Evolutionary conservation across 2,329 filamentous ascomycete genomes (phyloP), one percentile per base, ranked within the genome.

Genomic region (Stylonectria norvegica): DNA sequence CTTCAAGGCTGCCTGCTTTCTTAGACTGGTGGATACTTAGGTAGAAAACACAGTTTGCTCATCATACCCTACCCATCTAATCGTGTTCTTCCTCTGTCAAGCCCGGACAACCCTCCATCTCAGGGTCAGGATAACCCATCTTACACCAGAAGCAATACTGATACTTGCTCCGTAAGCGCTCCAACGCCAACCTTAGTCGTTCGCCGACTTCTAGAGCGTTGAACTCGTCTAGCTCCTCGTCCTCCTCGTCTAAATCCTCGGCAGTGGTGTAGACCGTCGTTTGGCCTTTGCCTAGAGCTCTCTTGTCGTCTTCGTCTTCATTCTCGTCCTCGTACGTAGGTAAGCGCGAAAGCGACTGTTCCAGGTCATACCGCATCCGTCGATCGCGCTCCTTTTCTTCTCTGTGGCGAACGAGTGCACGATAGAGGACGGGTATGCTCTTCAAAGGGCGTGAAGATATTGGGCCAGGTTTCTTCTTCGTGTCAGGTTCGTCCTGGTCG

Each of bases 61-160:
- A n/a, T n/a, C n/a, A n/a, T n/a, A n/a, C 27, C 14, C 27, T 8
- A 10, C 8, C 15, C 8, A 10, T 11, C 55, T 35, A 69, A 53
- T 83, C 79, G 47, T 84, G 80, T 55, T 96, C 90, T 57, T 95
- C 89, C 65, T 96, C 93, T 0, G 81, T 86, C 23, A 83, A 40
- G 1, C 93, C 93, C 0, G 93, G 91, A 71, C 93, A 98, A 0
- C 87, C 90, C 10, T 93, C 88, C 84, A 96, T 83, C 23, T 70
- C 65, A 23, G 69, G 70, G 57, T 89, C 81, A 0, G 81, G 77
- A 61, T 96, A 98, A 37, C 72, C 71, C 64, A 77, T 85, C 63
- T 96, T 97, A 67, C 93, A 98, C 86, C 90, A 98, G 61, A 96
- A 95, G 68, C 93, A 98, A 61, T 98, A 98, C 31, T 73, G 66